Base-by-base conservation (phyloP, 2,329 filamentous ascomycete species). In the Fusarium falciforme region DNA sequence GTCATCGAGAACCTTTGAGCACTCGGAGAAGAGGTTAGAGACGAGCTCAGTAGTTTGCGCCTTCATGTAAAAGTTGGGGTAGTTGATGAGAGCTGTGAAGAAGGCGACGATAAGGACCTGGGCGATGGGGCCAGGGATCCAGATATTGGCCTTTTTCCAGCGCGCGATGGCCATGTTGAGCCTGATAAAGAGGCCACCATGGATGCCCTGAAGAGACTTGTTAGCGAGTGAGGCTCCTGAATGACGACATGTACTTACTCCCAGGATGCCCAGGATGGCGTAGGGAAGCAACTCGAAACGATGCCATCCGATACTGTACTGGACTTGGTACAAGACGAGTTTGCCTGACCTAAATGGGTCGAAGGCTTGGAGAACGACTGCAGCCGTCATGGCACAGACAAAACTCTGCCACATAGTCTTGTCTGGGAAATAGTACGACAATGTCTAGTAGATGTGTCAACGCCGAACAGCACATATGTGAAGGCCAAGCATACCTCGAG, bases 331-430 rank as follows among this genome's bases (percentile, higher is more conserved):
- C 64, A 98, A 86, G 54, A 98, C 96, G 62, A 98, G 92, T 82
- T 99, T 97, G 63, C 96, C 96, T 2, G 95, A 97, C 62, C 96
- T 91, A 81, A 98, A 98, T 6, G 96, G 96, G 80, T 99, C 96
- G 71, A 98, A 90, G 6, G 94, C 94, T 82, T 98, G 96, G 6
- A 99, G 87, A 16, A 95, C 94, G 40, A 98, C 94, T 20, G 96
- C 96, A 17, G 95, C 96, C n/a, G 97, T 94, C 95, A 98, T 98
- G 80, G 96, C 96, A 79, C 96, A 98, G 44, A 99, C 96, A 80
- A 99, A 99, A 79, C 95, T 98, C 82, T 98, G 96, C 96, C 96
- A 99, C 96, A 99, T 98, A 11, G 96, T 98, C 83, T 98, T 98
- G 84, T 98, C 96, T 0, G 96, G 96, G 77, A 98, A 98, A 83